A percentile compares a stretch with the other conserved stretches of the same genome.
phyloP scores from a whole-genome alignment of 2,329 filamentous ascomycete species.

The Monilinia fructigena region DNA sequence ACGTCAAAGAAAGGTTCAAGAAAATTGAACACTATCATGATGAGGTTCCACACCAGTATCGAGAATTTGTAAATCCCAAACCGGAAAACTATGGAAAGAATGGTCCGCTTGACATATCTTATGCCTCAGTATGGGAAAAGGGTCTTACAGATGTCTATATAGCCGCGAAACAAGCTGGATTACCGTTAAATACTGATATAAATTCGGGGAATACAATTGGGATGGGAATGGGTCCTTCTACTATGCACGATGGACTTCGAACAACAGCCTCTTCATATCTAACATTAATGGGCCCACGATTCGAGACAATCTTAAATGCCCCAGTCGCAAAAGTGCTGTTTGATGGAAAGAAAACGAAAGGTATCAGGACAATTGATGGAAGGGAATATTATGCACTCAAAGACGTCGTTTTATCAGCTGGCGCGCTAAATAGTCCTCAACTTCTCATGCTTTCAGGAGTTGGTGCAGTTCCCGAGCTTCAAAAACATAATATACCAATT shows the following conservation, averaged over 20 bases:
- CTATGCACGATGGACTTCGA: constrained; percentile 48
- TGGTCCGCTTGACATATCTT: constrained; percentile 51
- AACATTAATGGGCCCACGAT: constrained; percentile 46
- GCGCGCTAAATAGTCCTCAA: constrained; percentile 49
- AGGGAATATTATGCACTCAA: constrained; percentile 37
- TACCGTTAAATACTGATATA: constrained; percentile 52
- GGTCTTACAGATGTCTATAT: constrained; percentile 49
- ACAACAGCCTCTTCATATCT: constrained; percentile 54
- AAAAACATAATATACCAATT: constrained; percentile 49
- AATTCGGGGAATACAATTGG: constrained; percentile 60
- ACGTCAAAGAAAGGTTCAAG: constrained; percentile 51
- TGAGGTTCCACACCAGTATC: constrained; percentile 42
- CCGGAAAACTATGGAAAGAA: constrained; percentile 49
- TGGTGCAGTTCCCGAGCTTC: constrained; percentile 44
- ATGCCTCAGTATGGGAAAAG: constrained; percentile 49
- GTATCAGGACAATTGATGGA: constrained; percentile 46
- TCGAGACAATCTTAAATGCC: constrained; percentile 51
- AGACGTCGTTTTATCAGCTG: constrained; percentile 51
- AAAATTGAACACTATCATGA: constrained; percentile 54
- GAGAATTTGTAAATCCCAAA: constrained; percentile 49
- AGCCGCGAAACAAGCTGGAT: constrained; percentile 49
- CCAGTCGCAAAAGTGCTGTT: constrained; percentile 48
- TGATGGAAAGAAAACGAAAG: constrained; percentile 29
- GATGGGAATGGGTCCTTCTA: constrained; percentile 51
- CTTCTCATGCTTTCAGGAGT: constrained; percentile 50